Percentiles rank a stretch among this genome's conserved stretches.
Evolutionary conservation across 345 rosid genomes (phyloP).

Genomic region (Diplotaxis tenuifolia): DNA sequence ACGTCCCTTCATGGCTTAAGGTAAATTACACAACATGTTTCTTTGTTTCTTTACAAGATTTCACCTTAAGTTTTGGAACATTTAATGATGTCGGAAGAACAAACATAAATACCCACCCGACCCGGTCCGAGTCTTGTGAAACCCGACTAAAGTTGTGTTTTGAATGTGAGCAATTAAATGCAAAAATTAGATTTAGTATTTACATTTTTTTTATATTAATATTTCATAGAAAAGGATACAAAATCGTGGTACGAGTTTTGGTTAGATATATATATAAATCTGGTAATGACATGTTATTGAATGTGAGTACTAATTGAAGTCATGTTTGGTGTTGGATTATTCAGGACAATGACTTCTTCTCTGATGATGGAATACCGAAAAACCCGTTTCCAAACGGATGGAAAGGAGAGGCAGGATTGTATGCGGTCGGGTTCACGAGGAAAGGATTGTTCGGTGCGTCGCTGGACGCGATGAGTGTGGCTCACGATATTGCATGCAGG

Average conservation of each 20-base stretch:
- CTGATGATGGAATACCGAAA: constrained; percentile 68
- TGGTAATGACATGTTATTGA: background rate
- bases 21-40: constrained; percentile 36
- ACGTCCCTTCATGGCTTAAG: constrained; percentile 91
- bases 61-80: background rate
- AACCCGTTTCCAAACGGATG: constrained; percentile 80
- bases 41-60: background rate
- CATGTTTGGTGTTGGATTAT: constrained; percentile 1
- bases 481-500: constrained; percentile 62
- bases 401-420: constrained; percentile 80
- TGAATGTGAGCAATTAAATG: constrained; percentile 24
- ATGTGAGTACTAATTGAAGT: constrained; percentile 6
- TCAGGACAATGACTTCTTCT: constrained; percentile 77
- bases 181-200: background rate
- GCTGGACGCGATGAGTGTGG: constrained; percentile 61
- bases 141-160: constrained; percentile 14
- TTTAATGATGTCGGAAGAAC: constrained; percentile 28
- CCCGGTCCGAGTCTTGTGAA: constrained; percentile 34
- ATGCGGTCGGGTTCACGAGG: constrained; percentile 89
- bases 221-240: background rate
- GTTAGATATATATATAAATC: background rate
- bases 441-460: constrained; percentile 89
- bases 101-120: constrained; percentile 30
- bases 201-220: background rate
- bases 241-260: constrained; percentile 14